These are phyloP conservation scores for Periconia sp. DNA, from an alignment of 2,329 filamentous ascomycete species.

Conservation along the genomic window DNA sequence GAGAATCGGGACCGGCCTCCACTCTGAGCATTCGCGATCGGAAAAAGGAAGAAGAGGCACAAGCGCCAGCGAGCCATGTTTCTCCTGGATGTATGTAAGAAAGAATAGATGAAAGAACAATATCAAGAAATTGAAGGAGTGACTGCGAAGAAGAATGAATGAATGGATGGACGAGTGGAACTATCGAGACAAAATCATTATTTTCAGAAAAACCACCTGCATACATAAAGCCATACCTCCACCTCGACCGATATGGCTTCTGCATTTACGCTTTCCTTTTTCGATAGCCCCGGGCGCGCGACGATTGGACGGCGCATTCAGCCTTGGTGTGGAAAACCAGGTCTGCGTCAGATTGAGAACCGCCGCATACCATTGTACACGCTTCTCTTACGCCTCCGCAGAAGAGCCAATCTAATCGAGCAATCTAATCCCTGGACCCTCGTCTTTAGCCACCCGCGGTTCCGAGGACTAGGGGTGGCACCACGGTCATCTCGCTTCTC, in stretches of 20 bases:
- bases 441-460: not conserved
- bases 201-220: not conserved
- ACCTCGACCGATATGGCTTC: not conserved
- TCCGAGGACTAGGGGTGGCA: not conserved
- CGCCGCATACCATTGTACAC: not conserved
- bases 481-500: not conserved
- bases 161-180: not conserved
- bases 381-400: not conserved
- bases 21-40: not conserved
- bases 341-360: not conserved
- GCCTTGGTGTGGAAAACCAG: not conserved
- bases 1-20: not conserved
- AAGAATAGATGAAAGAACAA: not conserved
- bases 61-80: not conserved
- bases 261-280: not conserved
- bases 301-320: not conserved
- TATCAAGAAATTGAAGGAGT: not conserved
- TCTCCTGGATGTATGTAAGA: not conserved
- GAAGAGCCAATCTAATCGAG: not conserved
- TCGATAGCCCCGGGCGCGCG: not conserved
- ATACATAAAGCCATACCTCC: not conserved
- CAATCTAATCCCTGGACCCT: not conserved
- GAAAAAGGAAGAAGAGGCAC: not conserved
- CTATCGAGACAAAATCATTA: not conserved
- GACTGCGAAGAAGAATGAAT: not conserved